Conservation (phyloP, 2,329 filamentous ascomycete genomes). For the Hansfordia pulvinata region DNA sequence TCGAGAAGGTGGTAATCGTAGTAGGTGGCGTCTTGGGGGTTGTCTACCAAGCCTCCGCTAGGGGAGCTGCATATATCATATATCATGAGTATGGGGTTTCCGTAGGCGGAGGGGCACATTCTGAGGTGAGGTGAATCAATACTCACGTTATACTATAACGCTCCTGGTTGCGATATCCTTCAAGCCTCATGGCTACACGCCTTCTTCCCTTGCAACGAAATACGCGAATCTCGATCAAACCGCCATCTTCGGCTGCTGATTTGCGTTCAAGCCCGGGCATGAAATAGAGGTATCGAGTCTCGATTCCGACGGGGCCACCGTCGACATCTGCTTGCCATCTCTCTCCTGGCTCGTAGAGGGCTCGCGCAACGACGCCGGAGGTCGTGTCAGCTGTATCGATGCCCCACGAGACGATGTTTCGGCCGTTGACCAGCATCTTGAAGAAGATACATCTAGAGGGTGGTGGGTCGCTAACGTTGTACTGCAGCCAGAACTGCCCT, state of each 20-base stretch:
- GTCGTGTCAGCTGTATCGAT: conserved; percentile 21
- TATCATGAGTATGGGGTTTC: conserved; percentile 3
- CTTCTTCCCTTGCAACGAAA: conserved; percentile 36
- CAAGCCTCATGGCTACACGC: conserved; percentile 24
- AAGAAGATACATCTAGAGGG: conserved; percentile 33
- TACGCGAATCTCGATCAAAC: conserved; percentile 37
- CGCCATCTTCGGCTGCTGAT: conserved; percentile 36
- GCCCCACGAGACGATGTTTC: conserved; percentile 37
- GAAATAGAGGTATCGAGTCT: conserved; percentile 37
- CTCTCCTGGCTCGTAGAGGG: conserved; percentile 33
- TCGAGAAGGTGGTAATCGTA: conserved; percentile 40
- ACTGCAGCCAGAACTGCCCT: conserved; percentile 37
- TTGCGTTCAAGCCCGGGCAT: conserved; percentile 20
- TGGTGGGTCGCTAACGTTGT: conserved; percentile 22
- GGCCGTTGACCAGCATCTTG: conserved; percentile 40
- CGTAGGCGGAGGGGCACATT: too few relatives aligned
- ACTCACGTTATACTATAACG: conserved; percentile 40
- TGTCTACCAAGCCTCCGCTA: conserved; percentile 37
- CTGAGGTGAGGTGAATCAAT: too few relatives aligned
- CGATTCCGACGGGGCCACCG: conserved; percentile 23
- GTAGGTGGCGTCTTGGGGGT: conserved; percentile 33
- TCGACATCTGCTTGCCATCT: conserved; percentile 25
- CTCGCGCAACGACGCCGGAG: conserved; percentile 26
- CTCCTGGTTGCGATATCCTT: conserved; percentile 30
- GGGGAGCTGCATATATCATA: conserved; percentile 24